These are phyloP conservation scores for Rhizopus stolonifer DNA, from an alignment of 371 early-diverging fungal species.

Conservation along the genomic window DNA sequence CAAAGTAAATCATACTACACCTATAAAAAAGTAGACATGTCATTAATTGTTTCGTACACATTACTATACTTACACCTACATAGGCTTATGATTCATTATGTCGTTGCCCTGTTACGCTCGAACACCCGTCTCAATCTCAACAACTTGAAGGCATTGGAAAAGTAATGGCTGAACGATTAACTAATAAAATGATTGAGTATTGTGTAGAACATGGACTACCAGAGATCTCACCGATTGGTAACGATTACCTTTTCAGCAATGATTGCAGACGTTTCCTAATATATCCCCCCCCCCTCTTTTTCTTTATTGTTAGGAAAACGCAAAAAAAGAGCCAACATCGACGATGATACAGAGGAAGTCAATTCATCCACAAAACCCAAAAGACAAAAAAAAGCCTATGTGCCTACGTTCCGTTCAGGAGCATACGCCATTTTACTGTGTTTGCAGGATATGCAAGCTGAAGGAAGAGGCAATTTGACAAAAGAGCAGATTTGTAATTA, in stretches of 20 bases:
- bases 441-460: constrained; percentile 48
- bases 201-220: constrained; percentile 55
- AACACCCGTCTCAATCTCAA: constrained; percentile 55
- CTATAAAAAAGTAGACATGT: constrained; percentile 53
- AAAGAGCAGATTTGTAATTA: constrained; percentile 60
- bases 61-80: neutral
- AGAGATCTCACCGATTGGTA: constrained; percentile 35
- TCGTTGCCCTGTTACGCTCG: constrained; percentile 54
- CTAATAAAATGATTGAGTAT: constrained; percentile 52
- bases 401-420: constrained; percentile 82
- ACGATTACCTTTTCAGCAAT: neutral
- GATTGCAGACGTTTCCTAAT: too few species aligned
- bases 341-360: constrained; percentile 12
- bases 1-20: constrained; percentile 47
- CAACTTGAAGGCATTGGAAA: constrained; percentile 66
- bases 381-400: constrained; percentile 51
- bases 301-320: neutral
- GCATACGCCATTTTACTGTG: constrained; percentile 86
- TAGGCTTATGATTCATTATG: constrained; percentile 65
- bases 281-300: too few species aligned
- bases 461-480: constrained; percentile 27
- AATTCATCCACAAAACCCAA: constrained; percentile 19
- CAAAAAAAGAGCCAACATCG: constrained; percentile 3
- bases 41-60: neutral
- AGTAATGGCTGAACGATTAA: constrained; percentile 57